These are phyloP conservation scores for Scedosporium boydii DNA, from an alignment of 2,329 filamentous ascomycete genomes.

Conservation along the genomic window DNA sequence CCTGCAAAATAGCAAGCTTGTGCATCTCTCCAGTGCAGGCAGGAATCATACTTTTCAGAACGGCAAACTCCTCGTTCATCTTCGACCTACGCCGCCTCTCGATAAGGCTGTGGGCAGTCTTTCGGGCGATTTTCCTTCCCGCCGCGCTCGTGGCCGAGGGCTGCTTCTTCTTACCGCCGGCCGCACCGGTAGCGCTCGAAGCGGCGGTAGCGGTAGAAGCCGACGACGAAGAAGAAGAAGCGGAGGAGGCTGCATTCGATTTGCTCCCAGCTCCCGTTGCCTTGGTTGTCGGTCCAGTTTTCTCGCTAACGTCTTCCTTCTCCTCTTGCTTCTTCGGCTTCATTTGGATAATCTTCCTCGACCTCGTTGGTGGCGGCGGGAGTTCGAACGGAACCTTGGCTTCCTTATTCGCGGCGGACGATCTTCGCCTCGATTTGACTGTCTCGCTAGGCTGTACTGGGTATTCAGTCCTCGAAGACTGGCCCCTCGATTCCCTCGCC, in stretches of 20 bases:
- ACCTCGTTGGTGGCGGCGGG: constrained; percentile 83
- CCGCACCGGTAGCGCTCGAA: constrained; percentile 13
- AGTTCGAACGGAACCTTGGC: constrained; percentile 64
- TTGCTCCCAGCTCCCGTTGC: constrained; percentile 9
- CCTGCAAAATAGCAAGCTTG: constrained; percentile 90
- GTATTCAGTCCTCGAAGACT: constrained; percentile 20
- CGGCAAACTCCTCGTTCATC: constrained; percentile 97
- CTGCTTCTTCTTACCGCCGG: constrained; percentile 63
- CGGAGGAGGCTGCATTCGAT: constrained; percentile 11
- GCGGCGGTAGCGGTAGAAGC: constrained; percentile 9
- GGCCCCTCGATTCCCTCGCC: constrained; percentile 5
- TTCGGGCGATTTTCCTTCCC: constrained; percentile 88
- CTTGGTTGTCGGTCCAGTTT: constrained; percentile 10
- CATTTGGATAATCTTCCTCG: constrained; percentile 98
- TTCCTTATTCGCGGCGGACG: constrained; percentile 32
- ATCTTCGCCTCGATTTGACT: constrained; percentile 43
- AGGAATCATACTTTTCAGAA: constrained; percentile 90
- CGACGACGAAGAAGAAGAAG: constrained; percentile 12
- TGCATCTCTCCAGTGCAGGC: constrained; percentile 98
- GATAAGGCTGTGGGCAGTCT: constrained; percentile 93
- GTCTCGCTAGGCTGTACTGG: constrained; percentile 40
- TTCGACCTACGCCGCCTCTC: constrained; percentile 83
- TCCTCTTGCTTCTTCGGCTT: constrained; percentile 52
- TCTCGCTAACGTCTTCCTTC: constrained; percentile 13
- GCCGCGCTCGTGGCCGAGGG: constrained; percentile 68